A percentile compares a stretch with the other conserved stretches of the same genome.
These are phyloP conservation scores for Gastrolobium bilobum DNA, from an alignment of 306 rosid genomes.

Conservation along the genomic window DNA sequence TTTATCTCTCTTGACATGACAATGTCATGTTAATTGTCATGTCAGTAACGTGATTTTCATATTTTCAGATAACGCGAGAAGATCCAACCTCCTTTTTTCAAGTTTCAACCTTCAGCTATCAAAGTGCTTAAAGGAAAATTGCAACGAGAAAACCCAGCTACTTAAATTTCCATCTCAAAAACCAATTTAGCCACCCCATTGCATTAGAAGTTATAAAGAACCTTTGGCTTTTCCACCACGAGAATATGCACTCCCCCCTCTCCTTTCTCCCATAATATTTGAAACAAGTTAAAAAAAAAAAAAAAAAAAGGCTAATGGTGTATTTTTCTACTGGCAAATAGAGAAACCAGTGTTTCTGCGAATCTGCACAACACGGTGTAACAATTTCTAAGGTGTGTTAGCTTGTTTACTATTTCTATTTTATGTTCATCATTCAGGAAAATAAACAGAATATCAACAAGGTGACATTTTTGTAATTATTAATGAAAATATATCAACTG, in stretches of 20 bases:
- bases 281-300: neutral
- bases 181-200: conserved; percentile 3
- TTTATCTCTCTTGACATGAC: too few species aligned
- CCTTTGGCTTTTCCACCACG: neutral
- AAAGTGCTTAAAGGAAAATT: neutral
- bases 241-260: neutral
- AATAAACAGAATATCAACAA: neutral
- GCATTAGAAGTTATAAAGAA: neutral
- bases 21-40: too few species aligned
- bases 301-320: neutral
- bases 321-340: neutral
- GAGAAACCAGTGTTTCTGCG: neutral
- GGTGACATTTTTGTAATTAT: neutral
- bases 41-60: too few species aligned
- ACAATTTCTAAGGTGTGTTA: too few species aligned
- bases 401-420: too few species aligned
- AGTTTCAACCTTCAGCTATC: conserved; percentile 14
- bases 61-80: too few species aligned
- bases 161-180: neutral
- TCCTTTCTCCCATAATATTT: neutral
- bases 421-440: too few species aligned
- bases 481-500: too few species aligned
- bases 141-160: neutral
- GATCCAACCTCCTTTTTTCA: neutral
- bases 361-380: too few species aligned